Base-by-base conservation (phyloP, 1,284 basidiomycete genomes). In the Coriolopsis trogii region DNA sequence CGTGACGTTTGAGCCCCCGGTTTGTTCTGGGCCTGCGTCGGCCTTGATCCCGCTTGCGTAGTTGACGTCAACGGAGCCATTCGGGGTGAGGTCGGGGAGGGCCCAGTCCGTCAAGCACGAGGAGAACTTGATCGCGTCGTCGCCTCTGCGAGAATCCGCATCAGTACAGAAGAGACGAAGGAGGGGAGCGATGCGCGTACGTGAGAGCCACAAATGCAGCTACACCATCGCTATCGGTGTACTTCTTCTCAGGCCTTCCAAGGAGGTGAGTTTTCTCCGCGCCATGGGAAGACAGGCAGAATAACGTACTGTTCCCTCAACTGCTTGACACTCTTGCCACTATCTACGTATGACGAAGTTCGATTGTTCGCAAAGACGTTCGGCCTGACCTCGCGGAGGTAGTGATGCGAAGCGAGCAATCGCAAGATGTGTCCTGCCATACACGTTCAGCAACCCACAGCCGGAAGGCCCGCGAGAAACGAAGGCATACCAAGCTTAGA, bases 301-400 rank as follows among this genome's bases (percentile, higher is more conserved):
- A 41, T 5, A 41, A 60, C 64, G 8, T 41, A 74, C 72, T 58
- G 65, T 44, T 59, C 58, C 38, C 66, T 60, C 13, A 78, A 58
- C 12, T 70, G 66, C 1, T 63, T 49, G 31, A 73, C 68, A 2
- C 68, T 66, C 66, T 85, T 87, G 6, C 85, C 84, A 1, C 79
- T 81, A 60, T 88, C 84, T 3, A 89, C 41, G 8, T 45, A 47
- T 10, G 58, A 54, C 1, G 70, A 67, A 16, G 61, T 46, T 5
- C 64, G 63, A 45, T 70, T 72, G 57, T 67, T 63, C 5, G 65
- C 63, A 39, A 70, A 72, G 3, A 66, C 62, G 41, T 70, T 66
- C 3, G 66, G 68, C 10, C 54, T 47, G 10, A 67, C 59, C 29
- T 70, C 68, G 1, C 58, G 51, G 38, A 67, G 61, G 49, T 65